A percentile compares a stretch with the other conserved stretches of the same genome.
Conservation (phyloP, 352 stramenopile species). For the Globisporangium iwayamae region DNA sequence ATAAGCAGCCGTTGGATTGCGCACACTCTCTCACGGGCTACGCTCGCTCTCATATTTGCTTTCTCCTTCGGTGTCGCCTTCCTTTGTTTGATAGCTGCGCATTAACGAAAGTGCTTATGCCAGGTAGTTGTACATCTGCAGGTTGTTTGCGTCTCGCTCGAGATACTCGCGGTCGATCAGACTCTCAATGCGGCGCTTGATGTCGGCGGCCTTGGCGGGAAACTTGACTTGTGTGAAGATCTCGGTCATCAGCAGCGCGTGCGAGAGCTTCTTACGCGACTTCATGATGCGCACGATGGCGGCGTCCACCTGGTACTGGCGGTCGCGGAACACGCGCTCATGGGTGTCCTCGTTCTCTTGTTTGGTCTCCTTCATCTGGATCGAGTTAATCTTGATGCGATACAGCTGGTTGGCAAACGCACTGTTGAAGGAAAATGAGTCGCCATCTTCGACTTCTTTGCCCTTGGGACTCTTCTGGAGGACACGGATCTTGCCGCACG, state of each 20-base stretch:
- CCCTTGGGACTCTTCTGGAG: slow-evolving; percentile 86
- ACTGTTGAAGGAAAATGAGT: slow-evolving; percentile 87
- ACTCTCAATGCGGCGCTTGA: slow-evolving; percentile 89
- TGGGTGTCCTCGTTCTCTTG: slow-evolving; percentile 93
- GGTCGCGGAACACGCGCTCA: slow-evolving; percentile 91
- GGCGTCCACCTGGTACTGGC: slow-evolving; percentile 93
- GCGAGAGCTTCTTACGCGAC: slow-evolving; percentile 93
- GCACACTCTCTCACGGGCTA: neutral
- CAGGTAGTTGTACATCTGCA: slow-evolving; percentile 87
- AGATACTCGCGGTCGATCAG: slow-evolving; percentile 90
- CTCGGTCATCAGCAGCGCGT: slow-evolving; percentile 95
- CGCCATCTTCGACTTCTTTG: slow-evolving; percentile 80
- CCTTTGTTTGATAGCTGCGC: neutral
- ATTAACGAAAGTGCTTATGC: slow-evolving; percentile 29
- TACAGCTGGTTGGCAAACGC: slow-evolving; percentile 85
- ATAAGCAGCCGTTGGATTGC: neutral
- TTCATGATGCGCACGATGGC: slow-evolving; percentile 99
- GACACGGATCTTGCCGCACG: slow-evolving; percentile 87
- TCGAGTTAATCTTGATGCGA: slow-evolving; percentile 94
- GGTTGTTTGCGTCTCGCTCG: slow-evolving; percentile 74
- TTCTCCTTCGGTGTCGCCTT: neutral
- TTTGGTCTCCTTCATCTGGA: slow-evolving; percentile 94
- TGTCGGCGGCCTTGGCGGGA: slow-evolving; percentile 70
- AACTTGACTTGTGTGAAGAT: slow-evolving; percentile 94
- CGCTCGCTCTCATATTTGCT: neutral